Evolutionary conservation across 352 stramenopile genomes (phyloP), one percentile per base, ranked within the genome.

Genomic region (Phytophthora kernoviae): DNA sequence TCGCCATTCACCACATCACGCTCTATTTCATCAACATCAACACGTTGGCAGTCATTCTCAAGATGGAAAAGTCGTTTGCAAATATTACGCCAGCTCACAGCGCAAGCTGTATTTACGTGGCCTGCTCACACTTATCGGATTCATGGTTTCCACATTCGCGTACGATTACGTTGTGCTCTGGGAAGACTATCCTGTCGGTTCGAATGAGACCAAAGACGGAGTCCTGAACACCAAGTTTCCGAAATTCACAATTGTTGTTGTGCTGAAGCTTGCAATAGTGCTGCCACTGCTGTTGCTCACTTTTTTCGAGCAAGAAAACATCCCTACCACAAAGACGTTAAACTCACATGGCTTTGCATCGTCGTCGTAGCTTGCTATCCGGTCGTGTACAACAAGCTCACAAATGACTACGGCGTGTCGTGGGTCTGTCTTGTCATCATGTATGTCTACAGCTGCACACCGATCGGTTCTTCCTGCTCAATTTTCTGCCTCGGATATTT

Each of bases 1-100:
- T 92, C 11, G 84, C 79, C 30, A 90, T 91, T 41, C 84, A 93
- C 63, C 81, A 81, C 34, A 64, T 91, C 33, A 92, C 79, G 39
- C 70, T 92, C 44, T 91, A 92, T 57, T 93, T 93, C 51, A 87
- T 91, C 68, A 89, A 86, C 61, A 83, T 92, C 62, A 84, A 74
- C 34, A 87, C 80, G 11, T 77, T 81, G 8, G 64, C 69, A 0
- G 80, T 90, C 17, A 89, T 92, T 27, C 65, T 71, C 21, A 87
- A 90, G 53, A 91, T 93, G 80, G 84, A 93, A 54, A 64, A 84
- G 45, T 87, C 80, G 17, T 91, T 93, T 53, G 68, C 40, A 88
- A 89, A 42, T 87, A 93, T 66, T 91, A 91, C 60, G 80, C 81
- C 39, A 90, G 84, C 44, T 77, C 77, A 4, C 84, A 93, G 53